Evolutionary conservation across 768 basidiomycete genomes (phyloP).

Genomic region (Terana coerulea): DNA sequence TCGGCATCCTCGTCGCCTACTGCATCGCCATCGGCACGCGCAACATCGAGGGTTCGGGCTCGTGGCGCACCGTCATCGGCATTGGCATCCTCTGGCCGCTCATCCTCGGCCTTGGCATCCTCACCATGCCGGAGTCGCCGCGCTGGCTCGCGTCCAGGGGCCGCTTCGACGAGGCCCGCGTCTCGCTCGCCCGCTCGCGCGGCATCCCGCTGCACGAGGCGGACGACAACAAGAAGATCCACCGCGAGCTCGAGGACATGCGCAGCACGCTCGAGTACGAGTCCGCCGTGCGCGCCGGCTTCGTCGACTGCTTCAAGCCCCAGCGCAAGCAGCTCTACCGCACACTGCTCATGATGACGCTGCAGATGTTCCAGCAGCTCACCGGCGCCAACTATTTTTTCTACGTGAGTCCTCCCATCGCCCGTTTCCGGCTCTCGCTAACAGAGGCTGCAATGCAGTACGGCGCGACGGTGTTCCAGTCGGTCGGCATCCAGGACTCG

Average conservation of each 20-base stretch:
- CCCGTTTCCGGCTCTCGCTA: background rate
- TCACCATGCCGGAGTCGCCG: slow-evolving; percentile 69
- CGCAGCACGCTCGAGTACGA: slow-evolving; percentile 47
- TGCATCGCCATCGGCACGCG: slow-evolving; percentile 70
- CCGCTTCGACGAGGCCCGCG: slow-evolving; percentile 44
- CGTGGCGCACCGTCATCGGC: slow-evolving; percentile 62
- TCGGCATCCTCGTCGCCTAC: slow-evolving; percentile 69
- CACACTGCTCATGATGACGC: slow-evolving; percentile 56
- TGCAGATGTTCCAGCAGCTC: slow-evolving; percentile 72
- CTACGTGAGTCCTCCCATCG: slow-evolving; percentile 35
- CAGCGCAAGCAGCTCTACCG: slow-evolving; percentile 58
- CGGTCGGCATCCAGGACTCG: slow-evolving; percentile 49
- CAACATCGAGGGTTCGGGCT: slow-evolving; percentile 38
- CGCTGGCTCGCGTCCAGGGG: slow-evolving; percentile 54
- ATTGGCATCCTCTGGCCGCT: slow-evolving; percentile 60
- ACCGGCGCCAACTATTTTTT: slow-evolving; percentile 71
- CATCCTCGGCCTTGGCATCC: slow-evolving; percentile 59
- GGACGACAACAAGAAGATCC: slow-evolving; percentile 37
- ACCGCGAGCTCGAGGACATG: slow-evolving; percentile 47
- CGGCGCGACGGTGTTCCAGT: slow-evolving; percentile 59
- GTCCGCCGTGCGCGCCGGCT: slow-evolving; percentile 42
- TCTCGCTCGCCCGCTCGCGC: slow-evolving; percentile 44
- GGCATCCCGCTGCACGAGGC: slow-evolving; percentile 42
- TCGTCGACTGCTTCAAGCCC: slow-evolving; percentile 65
- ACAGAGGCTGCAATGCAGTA: slow-evolving; percentile 19